Evolutionary conservation across 345 rosid genomes (phyloP), one percentile per base, ranked within the genome.

Genomic region (Sisymbrium altissimum): DNA sequence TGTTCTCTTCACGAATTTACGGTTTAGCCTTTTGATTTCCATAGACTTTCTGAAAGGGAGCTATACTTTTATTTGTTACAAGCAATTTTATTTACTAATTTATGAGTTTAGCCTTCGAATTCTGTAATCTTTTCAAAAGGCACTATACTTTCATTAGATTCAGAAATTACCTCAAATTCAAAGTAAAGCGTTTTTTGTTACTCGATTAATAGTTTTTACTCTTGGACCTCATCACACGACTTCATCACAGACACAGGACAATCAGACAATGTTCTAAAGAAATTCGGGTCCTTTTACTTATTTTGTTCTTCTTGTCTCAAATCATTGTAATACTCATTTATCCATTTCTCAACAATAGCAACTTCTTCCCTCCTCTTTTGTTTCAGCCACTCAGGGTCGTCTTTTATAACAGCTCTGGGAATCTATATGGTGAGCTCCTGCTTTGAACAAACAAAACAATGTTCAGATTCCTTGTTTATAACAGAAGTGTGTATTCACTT

Each of bases 351-450:
- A 14, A 88, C 83, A 63, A 85, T 86, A 67, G 72, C 75, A 57
- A 86, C 83, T 75, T 90, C 91, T 80, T 81, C 85, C 48, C 65
- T 79, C 80, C 96, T 81, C 79, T 74, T 85, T 70, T 88, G 78
- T 17, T 46, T 64, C 4, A 88, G 85, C 96, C 96, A 90, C 53
- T 83, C 75, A 0, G 96, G 91, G 29, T 86, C 89, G 2, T 66
- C 82, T 77, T 81, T 79, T 1, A 84, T 77, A 21, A 86, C 83
- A 10, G 83, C 55, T 33, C 86, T 87, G 39, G 85, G 84, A n/a
- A 79, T 87, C 91, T 0, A 76, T 83, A 67, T 89, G 91, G 77
- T 86, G 91, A 66, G 93, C 93, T 79, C 91, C 88, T 90, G 54
- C 43, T 74, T 14, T 32, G 58, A 1, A 32, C 9, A 62, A 52